Conservation (phyloP, 2,329 filamentous ascomycete species). For the Nannizziopsis barbatae region DNA sequence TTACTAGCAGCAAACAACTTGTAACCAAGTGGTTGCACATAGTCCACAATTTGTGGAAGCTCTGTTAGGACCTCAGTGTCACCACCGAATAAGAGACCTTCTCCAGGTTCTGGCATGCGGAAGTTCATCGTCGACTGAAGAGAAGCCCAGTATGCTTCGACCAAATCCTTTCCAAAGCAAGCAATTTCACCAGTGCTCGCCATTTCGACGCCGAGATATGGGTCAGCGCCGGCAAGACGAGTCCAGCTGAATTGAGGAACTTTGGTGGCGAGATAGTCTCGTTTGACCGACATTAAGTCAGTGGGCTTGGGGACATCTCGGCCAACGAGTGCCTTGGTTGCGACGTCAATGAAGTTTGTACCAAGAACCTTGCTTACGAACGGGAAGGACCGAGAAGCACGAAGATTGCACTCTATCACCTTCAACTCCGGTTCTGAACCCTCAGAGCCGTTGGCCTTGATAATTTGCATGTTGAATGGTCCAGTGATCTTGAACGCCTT, state of each 20-base stretch:
- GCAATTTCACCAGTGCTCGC: conserved; percentile 93
- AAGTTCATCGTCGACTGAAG: conserved; percentile 99
- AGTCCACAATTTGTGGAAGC: conserved; percentile 72
- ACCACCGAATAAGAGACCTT: conserved; percentile 90
- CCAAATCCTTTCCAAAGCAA: conserved; percentile 90
- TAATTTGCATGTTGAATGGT: conserved; percentile 99
- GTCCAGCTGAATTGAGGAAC: conserved; percentile 99
- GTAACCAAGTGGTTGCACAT: conserved; percentile 79
- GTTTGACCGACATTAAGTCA: conserved; percentile 80
- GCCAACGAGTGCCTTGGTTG: conserved; percentile 81
- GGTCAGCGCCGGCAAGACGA: conserved; percentile 88
- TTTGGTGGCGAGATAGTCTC: conserved; percentile 91
- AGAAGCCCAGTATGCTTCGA: conserved; percentile 96
- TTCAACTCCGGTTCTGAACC: conserved; percentile 69
- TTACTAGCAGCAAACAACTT: conserved; percentile 80
- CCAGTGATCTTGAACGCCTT: conserved; percentile 95
- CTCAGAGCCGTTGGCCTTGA: conserved; percentile 72
- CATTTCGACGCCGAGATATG: conserved; percentile 98
- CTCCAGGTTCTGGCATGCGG: conserved; percentile 84
- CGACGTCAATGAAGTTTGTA: conserved; percentile 91
- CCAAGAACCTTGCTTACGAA: conserved; percentile 96
- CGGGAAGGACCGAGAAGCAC: conserved; percentile 93
- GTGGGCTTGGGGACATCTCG: conserved; percentile 71
- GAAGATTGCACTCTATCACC: conserved; percentile 97
- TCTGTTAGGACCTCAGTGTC: conserved; percentile 58